phyloP scores from a whole-genome alignment of 345 rosid species.

The Citrus sp. region DNA sequence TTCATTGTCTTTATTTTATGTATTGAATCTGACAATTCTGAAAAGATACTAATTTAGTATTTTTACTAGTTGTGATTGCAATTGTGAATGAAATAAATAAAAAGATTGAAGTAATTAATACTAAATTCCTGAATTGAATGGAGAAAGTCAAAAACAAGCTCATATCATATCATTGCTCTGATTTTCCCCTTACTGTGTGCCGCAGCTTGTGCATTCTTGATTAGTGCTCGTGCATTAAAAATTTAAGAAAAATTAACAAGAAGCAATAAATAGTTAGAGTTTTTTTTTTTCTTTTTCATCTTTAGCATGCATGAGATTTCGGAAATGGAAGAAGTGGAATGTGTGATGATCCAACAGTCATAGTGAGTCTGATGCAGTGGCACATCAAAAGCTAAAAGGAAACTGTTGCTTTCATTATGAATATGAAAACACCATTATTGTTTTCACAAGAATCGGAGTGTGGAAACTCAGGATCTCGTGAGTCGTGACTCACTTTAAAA shows the following conservation, averaged over 20 bases:
- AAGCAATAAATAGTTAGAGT: not conserved
- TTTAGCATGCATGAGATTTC: not conserved
- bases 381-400: not conserved
- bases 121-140: not conserved
- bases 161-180: not conserved
- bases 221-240: not conserved
- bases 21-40: not conserved
- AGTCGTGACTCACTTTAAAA: not conserved
- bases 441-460: not conserved
- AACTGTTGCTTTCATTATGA: not conserved
- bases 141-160: not conserved
- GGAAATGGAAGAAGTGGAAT: not conserved
- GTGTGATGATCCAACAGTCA: not conserved
- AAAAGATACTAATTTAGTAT: not conserved
- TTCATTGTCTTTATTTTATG: not conserved
- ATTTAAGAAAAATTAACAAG: not conserved
- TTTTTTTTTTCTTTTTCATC: not conserved
- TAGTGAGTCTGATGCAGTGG: constrained; percentile 1
- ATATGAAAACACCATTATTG: not conserved
- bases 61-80: not conserved
- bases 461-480: not conserved
- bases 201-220: not conserved
- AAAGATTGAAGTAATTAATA: not conserved
- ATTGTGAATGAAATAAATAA: not conserved
- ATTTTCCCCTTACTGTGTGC: not conserved